Evolutionary conservation across 192 early-diverging fungal genomes (phyloP).

Genomic region (Coemansia sp.): DNA sequence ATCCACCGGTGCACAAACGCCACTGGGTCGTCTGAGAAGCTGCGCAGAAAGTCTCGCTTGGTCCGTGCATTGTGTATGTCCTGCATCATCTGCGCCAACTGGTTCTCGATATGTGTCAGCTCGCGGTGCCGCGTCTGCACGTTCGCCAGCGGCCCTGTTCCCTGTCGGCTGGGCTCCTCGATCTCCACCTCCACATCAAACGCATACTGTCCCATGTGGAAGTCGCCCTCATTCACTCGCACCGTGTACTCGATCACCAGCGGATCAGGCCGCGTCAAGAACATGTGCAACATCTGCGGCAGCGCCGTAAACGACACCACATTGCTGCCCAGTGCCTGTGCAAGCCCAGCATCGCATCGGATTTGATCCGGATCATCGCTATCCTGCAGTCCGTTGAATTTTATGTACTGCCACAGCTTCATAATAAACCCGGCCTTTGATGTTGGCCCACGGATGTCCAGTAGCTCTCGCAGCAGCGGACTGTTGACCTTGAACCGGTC

Average conservation of each 20-base stretch:
- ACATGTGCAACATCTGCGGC: slow-evolving; percentile 74
- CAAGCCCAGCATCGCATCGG: slow-evolving; percentile 75
- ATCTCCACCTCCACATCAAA: slow-evolving; percentile 93
- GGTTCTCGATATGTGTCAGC: slow-evolving; percentile 41
- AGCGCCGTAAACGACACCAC: slow-evolving; percentile 79
- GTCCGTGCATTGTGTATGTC: slow-evolving; percentile 84
- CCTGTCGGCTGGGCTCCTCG: slow-evolving; percentile 65
- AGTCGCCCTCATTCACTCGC: slow-evolving; percentile 69
- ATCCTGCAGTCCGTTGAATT: slow-evolving; percentile 88
- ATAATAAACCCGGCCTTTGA: slow-evolving; percentile 63
- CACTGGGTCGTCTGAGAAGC: slow-evolving; percentile 82
- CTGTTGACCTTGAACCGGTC: slow-evolving; percentile 77
- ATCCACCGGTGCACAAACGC: slow-evolving; percentile 93
- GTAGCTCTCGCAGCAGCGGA: slow-evolving; percentile 67
- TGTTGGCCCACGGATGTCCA: slow-evolving; percentile 64
- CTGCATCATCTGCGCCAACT: slow-evolving; percentile 76
- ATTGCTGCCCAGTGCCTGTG: slow-evolving; percentile 63
- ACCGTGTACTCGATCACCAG: slow-evolving; percentile 89
- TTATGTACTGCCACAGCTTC: slow-evolving; percentile 96
- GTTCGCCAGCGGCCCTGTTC: slow-evolving; percentile 56
- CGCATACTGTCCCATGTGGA: slow-evolving; percentile 70
- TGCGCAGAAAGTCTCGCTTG: slow-evolving; percentile 90
- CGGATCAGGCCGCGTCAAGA: slow-evolving; percentile 80
- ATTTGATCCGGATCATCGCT: slow-evolving; percentile 83
- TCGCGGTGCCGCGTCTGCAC: slow-evolving; percentile 56